These are phyloP conservation scores for Phytopythium oedochilum DNA, from an alignment of 352 stramenopile species.

Conservation along the genomic window DNA sequence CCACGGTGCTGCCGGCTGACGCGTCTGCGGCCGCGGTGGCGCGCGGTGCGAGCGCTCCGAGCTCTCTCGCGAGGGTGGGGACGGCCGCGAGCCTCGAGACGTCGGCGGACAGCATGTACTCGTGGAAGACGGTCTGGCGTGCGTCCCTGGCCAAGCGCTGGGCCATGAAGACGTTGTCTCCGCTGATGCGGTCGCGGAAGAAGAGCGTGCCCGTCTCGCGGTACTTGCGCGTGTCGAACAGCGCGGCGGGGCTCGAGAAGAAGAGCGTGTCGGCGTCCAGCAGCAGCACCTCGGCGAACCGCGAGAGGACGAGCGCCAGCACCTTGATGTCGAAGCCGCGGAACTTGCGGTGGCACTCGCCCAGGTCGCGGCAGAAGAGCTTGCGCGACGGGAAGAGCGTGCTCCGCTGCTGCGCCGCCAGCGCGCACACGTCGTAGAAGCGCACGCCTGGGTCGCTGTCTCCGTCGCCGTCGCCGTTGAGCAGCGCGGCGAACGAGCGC, in stretches of 20 bases:
- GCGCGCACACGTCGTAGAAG: slow-evolving; percentile 63
- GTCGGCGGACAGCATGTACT: slow-evolving; percentile 37
- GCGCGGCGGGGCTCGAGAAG: slow-evolving; percentile 43
- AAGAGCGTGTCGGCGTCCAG: slow-evolving; percentile 70
- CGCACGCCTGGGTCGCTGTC: slow-evolving; percentile 31
- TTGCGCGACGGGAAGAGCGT: slow-evolving; percentile 17
- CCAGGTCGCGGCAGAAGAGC: slow-evolving; percentile 48
- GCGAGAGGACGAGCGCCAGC: slow-evolving; percentile 53
- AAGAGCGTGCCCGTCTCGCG: slow-evolving; percentile 54
- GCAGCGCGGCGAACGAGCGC: too few relatives aligned
- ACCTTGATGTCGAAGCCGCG: slow-evolving; percentile 67
- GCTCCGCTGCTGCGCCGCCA: slow-evolving; percentile 26
- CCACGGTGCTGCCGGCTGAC: background rate
- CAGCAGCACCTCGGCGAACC: slow-evolving; percentile 70
- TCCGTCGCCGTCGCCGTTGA: too few relatives aligned
- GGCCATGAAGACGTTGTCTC: slow-evolving; percentile 24
- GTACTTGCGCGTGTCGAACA: slow-evolving; percentile 57
- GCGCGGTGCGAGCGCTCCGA: too few relatives aligned
- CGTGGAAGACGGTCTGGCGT: slow-evolving; percentile 25
- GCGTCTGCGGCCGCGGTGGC: slow-evolving; percentile 3
- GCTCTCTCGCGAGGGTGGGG: too few relatives aligned
- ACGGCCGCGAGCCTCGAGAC: too few relatives aligned
- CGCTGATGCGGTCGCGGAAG: slow-evolving; percentile 61
- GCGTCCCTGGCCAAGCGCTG: slow-evolving; percentile 4
- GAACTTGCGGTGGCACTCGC: slow-evolving; percentile 41